A percentile compares a stretch with the other conserved stretches of the same genome.
Evolutionary conservation across 345 rosid species (phyloP).

Genomic region (Fremontodendron californicum): DNA sequence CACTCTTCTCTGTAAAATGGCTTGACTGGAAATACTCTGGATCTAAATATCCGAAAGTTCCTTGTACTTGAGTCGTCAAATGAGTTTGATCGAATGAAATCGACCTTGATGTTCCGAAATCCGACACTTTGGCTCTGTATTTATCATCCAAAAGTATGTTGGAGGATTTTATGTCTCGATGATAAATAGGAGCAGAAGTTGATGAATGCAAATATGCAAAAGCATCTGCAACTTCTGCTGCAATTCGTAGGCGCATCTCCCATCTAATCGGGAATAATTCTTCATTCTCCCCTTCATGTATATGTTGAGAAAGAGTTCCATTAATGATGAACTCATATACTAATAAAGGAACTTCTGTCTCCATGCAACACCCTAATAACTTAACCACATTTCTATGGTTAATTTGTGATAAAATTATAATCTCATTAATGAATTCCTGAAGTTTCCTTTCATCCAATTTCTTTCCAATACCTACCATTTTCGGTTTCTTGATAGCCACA

Average conservation of each 20-base stretch:
- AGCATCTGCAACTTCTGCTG: slow-evolving; percentile 11
- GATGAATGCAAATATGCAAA: slow-evolving; percentile 18
- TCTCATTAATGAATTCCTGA: slow-evolving; percentile 19
- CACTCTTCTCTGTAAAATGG: slow-evolving; percentile 16
- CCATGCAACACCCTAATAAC: no score
- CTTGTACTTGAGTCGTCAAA: slow-evolving; percentile 12
- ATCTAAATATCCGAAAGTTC: slow-evolving; percentile 22
- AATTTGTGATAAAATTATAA: no score
- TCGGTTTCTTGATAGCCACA: slow-evolving; percentile 18
- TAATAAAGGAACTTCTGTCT: no score
- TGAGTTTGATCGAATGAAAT: slow-evolving; percentile 18
- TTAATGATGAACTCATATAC: no score
- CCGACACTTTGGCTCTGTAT: slow-evolving; percentile 14
- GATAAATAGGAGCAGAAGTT: slow-evolving; percentile 15
- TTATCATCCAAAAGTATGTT: no score
- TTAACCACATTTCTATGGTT: no score
- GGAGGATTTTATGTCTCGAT: slow-evolving; percentile 25
- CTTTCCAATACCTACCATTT: background rate
- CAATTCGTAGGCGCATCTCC: slow-evolving; percentile 20
- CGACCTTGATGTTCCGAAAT: slow-evolving; percentile 17
- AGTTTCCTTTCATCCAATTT: background rate
- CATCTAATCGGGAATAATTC: slow-evolving; percentile 4
- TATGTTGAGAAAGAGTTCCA: no score
- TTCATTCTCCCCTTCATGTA: slow-evolving; percentile 19
- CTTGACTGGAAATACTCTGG: slow-evolving; percentile 20